phyloP scores from a whole-genome alignment of 2,329 filamentous ascomycete species.

The Talaromyces albobiverticillius region DNA sequence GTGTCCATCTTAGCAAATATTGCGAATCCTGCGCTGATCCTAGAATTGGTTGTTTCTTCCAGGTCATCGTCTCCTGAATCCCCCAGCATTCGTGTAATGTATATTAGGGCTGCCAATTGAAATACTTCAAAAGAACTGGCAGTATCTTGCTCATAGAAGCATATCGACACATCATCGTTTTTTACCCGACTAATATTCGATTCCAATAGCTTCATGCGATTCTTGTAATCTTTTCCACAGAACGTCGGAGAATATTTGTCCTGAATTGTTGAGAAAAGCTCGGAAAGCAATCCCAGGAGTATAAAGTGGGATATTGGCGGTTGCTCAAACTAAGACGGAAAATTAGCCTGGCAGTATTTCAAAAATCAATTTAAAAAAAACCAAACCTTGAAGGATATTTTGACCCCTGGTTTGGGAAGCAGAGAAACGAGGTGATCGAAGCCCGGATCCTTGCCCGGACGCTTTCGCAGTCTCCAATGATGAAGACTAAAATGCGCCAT shows the following conservation, averaged over 20 bases:
- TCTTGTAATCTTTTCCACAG: not conserved
- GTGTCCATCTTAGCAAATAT: not conserved
- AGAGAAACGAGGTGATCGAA: not conserved
- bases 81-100: not conserved
- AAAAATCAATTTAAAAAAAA: not conserved
- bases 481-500: not conserved
- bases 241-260: not conserved
- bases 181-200: not conserved
- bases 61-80: not conserved
- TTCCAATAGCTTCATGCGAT: not conserved
- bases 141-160: not conserved
- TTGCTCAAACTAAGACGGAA: not conserved
- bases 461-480: not conserved
- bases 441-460: too few relatives aligned
- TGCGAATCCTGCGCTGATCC: not conserved
- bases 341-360: not conserved
- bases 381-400: not conserved
- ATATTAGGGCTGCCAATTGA: not conserved
- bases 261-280: not conserved
- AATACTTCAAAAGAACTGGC: not conserved
- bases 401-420: not conserved
- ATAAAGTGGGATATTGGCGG: not conserved
- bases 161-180: not conserved
- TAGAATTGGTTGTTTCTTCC: not conserved
- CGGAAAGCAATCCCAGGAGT: not conserved